These are phyloP conservation scores for Pestalotiopsis sp. DNA, from an alignment of 2,329 filamentous ascomycete genomes.

Conservation along the genomic window DNA sequence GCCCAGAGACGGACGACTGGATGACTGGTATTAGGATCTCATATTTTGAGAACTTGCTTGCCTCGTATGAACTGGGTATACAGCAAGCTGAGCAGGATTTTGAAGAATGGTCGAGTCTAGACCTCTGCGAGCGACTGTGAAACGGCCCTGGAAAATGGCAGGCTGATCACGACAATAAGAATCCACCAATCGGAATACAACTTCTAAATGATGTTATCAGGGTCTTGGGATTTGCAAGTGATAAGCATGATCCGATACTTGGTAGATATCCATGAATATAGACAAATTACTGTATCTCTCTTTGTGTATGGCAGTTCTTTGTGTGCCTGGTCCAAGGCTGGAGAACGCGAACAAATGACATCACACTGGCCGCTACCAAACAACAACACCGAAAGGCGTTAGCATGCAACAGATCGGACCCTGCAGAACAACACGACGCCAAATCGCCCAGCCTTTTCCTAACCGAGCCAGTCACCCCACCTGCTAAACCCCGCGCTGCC, in stretches of 20 bases:
- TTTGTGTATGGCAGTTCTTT: not conserved
- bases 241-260: not conserved
- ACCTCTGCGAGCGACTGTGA: not conserved
- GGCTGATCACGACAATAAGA: not conserved
- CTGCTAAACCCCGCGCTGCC: conserved; percentile 3
- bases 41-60: not conserved
- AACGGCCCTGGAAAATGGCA: conserved; percentile 1
- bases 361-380: not conserved
- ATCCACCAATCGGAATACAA: not conserved
- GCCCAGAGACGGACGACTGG: too few relatives aligned
- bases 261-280: too few relatives aligned
- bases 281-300: not conserved
- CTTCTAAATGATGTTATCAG: not conserved
- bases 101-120: not conserved
- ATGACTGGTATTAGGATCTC: too few relatives aligned
- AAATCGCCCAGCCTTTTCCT: not conserved
- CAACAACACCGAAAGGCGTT: not conserved
- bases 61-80: not conserved
- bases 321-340: not conserved
- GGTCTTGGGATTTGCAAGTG: not conserved
- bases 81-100: conserved; percentile 5
- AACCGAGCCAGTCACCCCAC: not conserved
- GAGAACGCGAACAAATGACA: not conserved
- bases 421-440: not conserved
- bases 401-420: not conserved